Evolutionary conservation across 1,284 basidiomycete genomes (phyloP).

Genomic region (Microbotryum lychnidis-dioicae): DNA sequence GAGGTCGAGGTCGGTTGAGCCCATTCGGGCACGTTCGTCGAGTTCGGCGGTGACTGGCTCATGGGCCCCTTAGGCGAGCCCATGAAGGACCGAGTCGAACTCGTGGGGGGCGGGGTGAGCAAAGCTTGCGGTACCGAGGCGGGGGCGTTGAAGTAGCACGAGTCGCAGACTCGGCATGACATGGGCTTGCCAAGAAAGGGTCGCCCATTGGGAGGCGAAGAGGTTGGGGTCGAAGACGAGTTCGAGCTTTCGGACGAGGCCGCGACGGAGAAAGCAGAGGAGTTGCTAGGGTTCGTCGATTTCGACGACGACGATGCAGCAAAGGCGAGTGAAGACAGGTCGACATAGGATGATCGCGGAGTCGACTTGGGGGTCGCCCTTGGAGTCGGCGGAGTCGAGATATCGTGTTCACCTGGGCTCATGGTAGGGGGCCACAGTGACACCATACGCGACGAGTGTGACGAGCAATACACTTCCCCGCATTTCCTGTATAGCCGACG

Average conservation of each 20-base stretch:
- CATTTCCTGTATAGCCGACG: neutral
- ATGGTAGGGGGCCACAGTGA: neutral
- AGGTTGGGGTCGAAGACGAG: neutral
- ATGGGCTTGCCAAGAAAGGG: neutral
- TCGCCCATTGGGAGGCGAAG: neutral
- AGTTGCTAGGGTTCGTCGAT: neutral
- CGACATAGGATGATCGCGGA: slow-evolving; percentile 3
- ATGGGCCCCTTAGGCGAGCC: neutral
- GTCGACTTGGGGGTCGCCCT: neutral
- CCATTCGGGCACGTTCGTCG: neutral
- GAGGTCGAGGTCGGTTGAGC: neutral
- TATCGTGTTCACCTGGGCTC: neutral
- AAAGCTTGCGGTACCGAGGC: neutral
- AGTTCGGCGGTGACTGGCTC: neutral
- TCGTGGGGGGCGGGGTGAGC: neutral
- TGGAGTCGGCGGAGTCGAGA: neutral
- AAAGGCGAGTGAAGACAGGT: neutral
- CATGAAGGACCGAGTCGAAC: neutral
- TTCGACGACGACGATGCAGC: neutral
- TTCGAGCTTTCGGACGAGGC: neutral
- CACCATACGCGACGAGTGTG: neutral
- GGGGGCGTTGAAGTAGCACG: neutral
- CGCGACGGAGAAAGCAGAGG: slow-evolving; percentile 1
- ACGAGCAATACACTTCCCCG: slow-evolving; percentile 2
- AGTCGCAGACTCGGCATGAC: neutral